Evolutionary conservation across 495 filamentous ascomycete species (phyloP).

Genomic region (Talaromyces ruber): DNA sequence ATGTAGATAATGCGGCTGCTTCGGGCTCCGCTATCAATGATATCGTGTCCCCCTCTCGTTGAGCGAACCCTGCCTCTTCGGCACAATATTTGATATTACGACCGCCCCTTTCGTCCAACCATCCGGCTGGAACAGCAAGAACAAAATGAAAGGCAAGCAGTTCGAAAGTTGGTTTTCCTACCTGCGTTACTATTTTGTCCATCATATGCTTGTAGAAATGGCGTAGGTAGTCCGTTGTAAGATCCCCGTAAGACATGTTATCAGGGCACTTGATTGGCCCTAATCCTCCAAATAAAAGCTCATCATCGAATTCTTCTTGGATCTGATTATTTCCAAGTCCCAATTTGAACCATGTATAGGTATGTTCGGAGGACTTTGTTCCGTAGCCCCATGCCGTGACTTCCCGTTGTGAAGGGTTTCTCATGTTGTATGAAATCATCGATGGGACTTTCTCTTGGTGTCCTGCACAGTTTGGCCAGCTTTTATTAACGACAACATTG

Average conservation of each 20-base stretch:
- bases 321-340: not conserved
- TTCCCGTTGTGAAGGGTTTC: too few relatives aligned
- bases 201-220: slow-evolving; percentile 33
- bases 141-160: slow-evolving; percentile 15
- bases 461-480: not conserved
- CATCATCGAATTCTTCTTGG: slow-evolving; percentile 9
- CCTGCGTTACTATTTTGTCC: slow-evolving; percentile 14
- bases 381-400: slow-evolving; percentile 3
- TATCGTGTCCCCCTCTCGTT: slow-evolving; percentile 17
- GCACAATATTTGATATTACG: slow-evolving; percentile 23
- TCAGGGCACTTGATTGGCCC: slow-evolving; percentile 9
- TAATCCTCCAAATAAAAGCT: slow-evolving; percentile 5
- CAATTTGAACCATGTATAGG: slow-evolving; percentile 19
- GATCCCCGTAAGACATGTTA: slow-evolving; percentile 16
- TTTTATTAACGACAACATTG: not conserved
- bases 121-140: slow-evolving; percentile 17
- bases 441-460: slow-evolving; percentile 1
- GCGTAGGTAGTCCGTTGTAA: slow-evolving; percentile 32
- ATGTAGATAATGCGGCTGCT: slow-evolving; percentile 25
- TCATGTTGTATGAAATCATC: not conserved
- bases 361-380: not conserved
- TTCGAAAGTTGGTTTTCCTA: slow-evolving; percentile 15
- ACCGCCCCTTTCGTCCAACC: slow-evolving; percentile 13
- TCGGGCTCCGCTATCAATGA: slow-evolving; percentile 52
- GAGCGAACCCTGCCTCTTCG: slow-evolving; percentile 39